Conservation (phyloP, 768 basidiomycete species). For the Xerocomellus dryophilus region DNA sequence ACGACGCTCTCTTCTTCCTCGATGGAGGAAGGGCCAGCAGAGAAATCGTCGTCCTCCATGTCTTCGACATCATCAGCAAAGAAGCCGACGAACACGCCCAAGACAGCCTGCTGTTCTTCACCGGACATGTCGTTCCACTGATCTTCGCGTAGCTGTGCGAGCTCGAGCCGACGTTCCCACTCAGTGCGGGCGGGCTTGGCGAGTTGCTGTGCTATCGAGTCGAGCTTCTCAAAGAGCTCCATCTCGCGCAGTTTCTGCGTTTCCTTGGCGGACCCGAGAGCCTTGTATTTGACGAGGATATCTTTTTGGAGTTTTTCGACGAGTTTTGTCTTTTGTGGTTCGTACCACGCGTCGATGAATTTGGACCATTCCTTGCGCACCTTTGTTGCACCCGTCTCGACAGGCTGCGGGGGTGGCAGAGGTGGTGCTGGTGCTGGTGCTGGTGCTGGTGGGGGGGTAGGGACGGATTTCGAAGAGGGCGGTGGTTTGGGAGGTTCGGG, state of each 20-base stretch:
- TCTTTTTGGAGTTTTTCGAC: constrained; percentile 32
- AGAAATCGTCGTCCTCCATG: constrained; percentile 9
- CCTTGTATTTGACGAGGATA: constrained; percentile 32
- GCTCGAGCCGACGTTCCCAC: constrained; percentile 34
- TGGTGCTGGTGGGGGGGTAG: constrained; percentile 1
- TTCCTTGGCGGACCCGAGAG: constrained; percentile 18
- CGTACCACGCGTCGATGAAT: constrained; percentile 30
- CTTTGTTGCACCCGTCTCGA: constrained; percentile 21
- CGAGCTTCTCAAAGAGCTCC: constrained; percentile 28
- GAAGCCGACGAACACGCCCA: constrained; percentile 30
- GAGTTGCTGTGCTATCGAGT: constrained; percentile 21
- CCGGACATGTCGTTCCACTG: constrained; percentile 32
- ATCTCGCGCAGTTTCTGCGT: constrained; percentile 31
- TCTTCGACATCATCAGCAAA: constrained; percentile 30
- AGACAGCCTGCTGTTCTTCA: constrained; percentile 32
- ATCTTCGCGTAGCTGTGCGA: constrained; percentile 29
- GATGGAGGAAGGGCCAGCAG: constrained; percentile 6
- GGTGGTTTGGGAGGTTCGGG: constrained; percentile 12
- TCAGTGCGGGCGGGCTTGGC: constrained; percentile 31
- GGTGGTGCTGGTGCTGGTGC: constrained; percentile 7
- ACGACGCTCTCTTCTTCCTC: constrained; percentile 19
- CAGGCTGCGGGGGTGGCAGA: constrained; percentile 13
- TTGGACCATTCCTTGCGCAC: constrained; percentile 32
- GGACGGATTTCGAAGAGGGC: constrained; percentile 9
- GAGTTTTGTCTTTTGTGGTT: constrained; percentile 29